Evolutionary conservation across 225 moss, liverwort and hornwort genomes (phyloP).

Genomic region (Asterella californica): DNA sequence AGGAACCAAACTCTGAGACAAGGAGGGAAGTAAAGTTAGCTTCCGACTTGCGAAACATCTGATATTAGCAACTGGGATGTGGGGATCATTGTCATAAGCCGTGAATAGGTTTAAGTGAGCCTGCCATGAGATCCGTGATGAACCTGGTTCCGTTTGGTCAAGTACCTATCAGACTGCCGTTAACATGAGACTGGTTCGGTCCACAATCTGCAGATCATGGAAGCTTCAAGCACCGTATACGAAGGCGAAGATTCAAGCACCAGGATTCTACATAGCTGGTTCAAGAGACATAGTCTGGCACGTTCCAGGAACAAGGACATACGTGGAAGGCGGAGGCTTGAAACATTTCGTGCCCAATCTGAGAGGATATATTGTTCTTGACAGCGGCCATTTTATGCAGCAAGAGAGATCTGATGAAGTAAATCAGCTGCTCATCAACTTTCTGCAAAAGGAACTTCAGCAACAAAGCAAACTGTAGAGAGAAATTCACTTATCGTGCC

Average conservation of each 20-base stretch:
- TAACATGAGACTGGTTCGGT: not conserved
- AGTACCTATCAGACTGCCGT: not conserved
- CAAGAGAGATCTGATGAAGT: constrained; percentile 60
- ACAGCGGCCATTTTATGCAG: constrained; percentile 78
- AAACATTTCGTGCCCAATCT: constrained; percentile 63
- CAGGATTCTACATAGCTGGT: constrained; percentile 56
- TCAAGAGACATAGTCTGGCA: constrained; percentile 47
- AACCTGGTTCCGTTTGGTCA: not conserved
- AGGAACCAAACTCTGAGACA: not conserved
- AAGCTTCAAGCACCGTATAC: constrained; percentile 70
- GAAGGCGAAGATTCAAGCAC: constrained; percentile 35
- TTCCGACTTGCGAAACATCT: not conserved
- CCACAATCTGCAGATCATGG: constrained; percentile 30
- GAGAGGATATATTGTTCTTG: constrained; percentile 43
- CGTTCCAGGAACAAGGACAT: constrained; percentile 42
- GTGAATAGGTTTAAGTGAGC: not conserved
- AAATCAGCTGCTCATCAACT: constrained; percentile 51
- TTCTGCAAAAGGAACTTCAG: constrained; percentile 42
- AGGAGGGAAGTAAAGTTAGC: not conserved
- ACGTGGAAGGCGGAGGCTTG: constrained; percentile 44
- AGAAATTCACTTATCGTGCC: not conserved
- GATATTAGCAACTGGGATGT: not conserved
- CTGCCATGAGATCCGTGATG: not conserved
- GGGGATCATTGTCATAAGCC: not conserved
- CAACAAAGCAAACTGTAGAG: constrained; percentile 14